A percentile compares a stretch with the other conserved stretches of the same genome.
Evolutionary conservation across 2,329 filamentous ascomycete genomes (phyloP).

Genomic region (Exophiala sp.): DNA sequence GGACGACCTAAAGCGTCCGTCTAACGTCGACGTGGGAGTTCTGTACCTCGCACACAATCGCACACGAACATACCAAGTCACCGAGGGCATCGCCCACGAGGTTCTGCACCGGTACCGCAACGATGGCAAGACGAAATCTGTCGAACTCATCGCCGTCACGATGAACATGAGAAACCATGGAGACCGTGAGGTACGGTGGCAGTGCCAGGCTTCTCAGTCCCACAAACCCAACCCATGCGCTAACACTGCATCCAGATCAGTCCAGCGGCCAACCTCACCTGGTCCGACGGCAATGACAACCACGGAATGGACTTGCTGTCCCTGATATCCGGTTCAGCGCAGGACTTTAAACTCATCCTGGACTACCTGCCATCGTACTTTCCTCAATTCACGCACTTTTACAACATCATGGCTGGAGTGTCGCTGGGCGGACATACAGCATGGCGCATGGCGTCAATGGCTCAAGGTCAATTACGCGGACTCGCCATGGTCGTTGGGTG

Average conservation of each 20-base stretch:
- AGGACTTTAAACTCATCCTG: slow-evolving; percentile 4
- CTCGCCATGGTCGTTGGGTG: slow-evolving; percentile 1
- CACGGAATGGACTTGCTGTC: slow-evolving; percentile 4
- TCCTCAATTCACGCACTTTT: slow-evolving; percentile 1
- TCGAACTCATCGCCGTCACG: not conserved
- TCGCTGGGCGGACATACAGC: slow-evolving; percentile 2
- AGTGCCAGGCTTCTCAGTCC: no score
- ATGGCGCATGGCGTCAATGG: not conserved
- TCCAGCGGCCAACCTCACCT: not conserved
- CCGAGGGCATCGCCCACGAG: not conserved
- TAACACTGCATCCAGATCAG: not conserved
- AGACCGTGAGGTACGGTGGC: not conserved
- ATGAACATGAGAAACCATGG: not conserved
- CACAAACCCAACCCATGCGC: no score
- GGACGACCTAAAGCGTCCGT: not conserved
- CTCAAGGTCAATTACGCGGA: not conserved
- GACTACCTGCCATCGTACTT: slow-evolving; percentile 7
- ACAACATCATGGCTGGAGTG: slow-evolving; percentile 5
- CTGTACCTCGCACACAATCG: not conserved
- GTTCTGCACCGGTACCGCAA: not conserved
- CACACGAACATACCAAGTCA: not conserved
- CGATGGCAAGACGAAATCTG: not conserved
- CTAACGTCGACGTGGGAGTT: not conserved
- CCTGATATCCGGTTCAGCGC: not conserved
- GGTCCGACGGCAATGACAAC: slow-evolving; percentile 2